These are phyloP conservation scores for Candida maltosa DNA, from an alignment of 805 yeast species.

Conservation along the genomic window DNA sequence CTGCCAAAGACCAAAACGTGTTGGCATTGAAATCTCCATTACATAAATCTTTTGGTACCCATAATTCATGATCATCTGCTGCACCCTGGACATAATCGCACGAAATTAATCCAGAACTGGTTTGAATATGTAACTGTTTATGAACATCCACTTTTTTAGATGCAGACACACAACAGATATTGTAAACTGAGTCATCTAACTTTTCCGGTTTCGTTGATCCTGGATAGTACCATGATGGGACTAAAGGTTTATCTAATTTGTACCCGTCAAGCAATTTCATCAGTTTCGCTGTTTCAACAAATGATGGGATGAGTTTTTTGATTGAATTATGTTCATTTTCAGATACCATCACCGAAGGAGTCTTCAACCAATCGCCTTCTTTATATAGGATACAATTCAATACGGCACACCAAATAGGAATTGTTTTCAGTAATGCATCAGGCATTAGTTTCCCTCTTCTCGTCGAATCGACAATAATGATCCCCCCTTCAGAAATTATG, in stretches of 20 bases:
- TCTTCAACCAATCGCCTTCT: slow-evolving; percentile 10
- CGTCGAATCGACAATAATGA: slow-evolving; percentile 76
- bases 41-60: slow-evolving; percentile 50
- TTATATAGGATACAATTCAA: slow-evolving; percentile 54
- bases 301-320: slow-evolving; percentile 39
- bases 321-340: slow-evolving; percentile 56
- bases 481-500: slow-evolving; percentile 41
- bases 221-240: slow-evolving; percentile 73
- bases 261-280: slow-evolving; percentile 31
- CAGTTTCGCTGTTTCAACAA: slow-evolving; percentile 42
- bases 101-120: slow-evolving; percentile 8
- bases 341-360: slow-evolving; percentile 41
- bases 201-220: slow-evolving; percentile 18
- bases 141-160: slow-evolving; percentile 36
- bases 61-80: slow-evolving; percentile 89
- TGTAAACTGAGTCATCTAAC: slow-evolving; percentile 3
- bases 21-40: not conserved
- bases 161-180: slow-evolving; percentile 53
- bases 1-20: slow-evolving; percentile 50
- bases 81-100: slow-evolving; percentile 81
- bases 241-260: slow-evolving; percentile 39
- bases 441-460: slow-evolving; percentile 83
- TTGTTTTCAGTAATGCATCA: slow-evolving; percentile 80
- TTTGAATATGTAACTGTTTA: slow-evolving; percentile 2
- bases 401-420: slow-evolving; percentile 91